Evolutionary conservation across 108 stramenopile genomes (phyloP), one percentile per base, ranked within the genome.

Genomic region (Pseudonitzschia delicatissima): DNA sequence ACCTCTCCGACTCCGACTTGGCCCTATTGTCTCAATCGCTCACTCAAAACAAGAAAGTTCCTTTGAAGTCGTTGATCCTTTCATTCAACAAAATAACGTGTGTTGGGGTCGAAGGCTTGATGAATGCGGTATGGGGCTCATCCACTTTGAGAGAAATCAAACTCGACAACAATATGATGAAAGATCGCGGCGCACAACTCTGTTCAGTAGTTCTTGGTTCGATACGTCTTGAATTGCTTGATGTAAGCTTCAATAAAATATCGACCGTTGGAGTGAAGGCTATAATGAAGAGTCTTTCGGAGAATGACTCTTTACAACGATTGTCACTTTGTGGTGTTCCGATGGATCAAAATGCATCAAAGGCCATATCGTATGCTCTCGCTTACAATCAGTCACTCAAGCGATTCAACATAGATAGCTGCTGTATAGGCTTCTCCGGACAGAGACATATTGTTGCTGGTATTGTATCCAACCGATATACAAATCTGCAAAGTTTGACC

Each of bases 71-170:
- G 28, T 58, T 92, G 3, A 59, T 62, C 8, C 73, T 92, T 31
- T 87, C 87, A 3, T 88, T 87, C 78, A 92, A 92, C 57, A 66
- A 83, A 49, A 74, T 92, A 7, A 79, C 87, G 1, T 84, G 83
- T 67, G 76, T 75, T 26, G 91, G 91, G 8, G 86, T 92, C 6
- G 91, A 92, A 65, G 80, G 77, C 15, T 68, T 92, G n/a, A 92
- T 92, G 91, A 92, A 92, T 72, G 82, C 91, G 5, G 71, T 88
- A 29, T 92, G 91, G 91, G 91, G 87, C 58, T 92, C 91, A 11
- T 64, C 77, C 57, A 85, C 83, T 7, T 64, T 92, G 11, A 76
- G 73, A 27, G 86, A 83, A 67, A 70, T 92, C 17, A 79, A 78
- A 67, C 70, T 92, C 45, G 87, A 92, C 72, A 88, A 87, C 67